Base-by-base conservation (phyloP, 2,329 filamentous ascomycete genomes). In the Penicillium sp. region DNA sequence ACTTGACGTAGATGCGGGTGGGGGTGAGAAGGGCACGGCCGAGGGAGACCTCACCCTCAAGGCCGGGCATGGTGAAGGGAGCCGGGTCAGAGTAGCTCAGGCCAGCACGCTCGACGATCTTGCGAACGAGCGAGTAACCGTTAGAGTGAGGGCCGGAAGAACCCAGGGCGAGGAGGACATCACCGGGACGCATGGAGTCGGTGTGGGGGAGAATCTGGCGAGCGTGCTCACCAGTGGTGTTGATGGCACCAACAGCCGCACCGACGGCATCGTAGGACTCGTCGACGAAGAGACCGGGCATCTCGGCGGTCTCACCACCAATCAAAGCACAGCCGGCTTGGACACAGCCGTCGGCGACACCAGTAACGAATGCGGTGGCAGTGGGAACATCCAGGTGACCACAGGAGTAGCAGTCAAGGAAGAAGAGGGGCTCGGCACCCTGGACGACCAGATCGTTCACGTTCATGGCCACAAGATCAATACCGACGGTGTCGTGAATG, bases 391-490 rank as follows among this genome's bases (percentile, higher is more conserved):
- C 86, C 22, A 99, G 84, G 73, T 88, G 89, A 74, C 90, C 92
- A 81, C 92, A 97, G 58, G 92, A 93, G 76, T 95, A 97, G 82
- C 96, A 97, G 79, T 99, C 94, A 59, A 97, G 86, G 83, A 99
- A 97, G 81, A 94, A 94, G 61, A 97, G 82, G 2, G 94, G 92
- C 65, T 94, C 90, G 12, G 94, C 94, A 52, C 94, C 94, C 78
- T 97, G 92, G 8, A 97, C 94, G 49, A 99, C 88, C 0, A 99
- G 82, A 69, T 99, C 94, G 74, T 99, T 99, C 71, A 97, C 94
- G 74, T 97, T 97, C 93, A 97, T 97, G 63, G 94, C 94, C 4
- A 99, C 94, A 33, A 99, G 84, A 72, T 99, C 94, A 66, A 99
- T 92, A 57, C 94, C 94, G 11, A 99, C 93, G 3, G 92, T 96